Evolutionary conservation across 306 rosid species (phyloP).

Genomic region (Pterocarpus santalinus): DNA sequence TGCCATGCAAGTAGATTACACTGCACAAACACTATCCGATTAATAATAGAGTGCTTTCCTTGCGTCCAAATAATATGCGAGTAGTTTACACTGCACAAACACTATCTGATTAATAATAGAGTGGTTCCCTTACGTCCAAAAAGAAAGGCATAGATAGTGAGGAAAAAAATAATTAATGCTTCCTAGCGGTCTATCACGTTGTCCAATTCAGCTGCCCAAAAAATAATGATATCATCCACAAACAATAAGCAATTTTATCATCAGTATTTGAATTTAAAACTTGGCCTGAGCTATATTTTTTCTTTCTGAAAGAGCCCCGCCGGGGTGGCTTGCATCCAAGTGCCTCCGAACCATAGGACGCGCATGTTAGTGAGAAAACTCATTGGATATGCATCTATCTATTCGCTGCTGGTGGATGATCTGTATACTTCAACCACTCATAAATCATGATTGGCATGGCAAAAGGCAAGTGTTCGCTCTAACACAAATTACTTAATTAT

Average conservation of each 20-base stretch:
- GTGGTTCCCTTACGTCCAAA: neutral
- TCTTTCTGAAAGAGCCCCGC: neutral
- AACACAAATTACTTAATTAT: neutral
- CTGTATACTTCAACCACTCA: constrained; percentile 18
- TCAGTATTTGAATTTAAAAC: neutral
- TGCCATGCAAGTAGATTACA: neutral
- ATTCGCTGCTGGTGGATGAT: neutral
- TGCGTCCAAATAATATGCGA: neutral
- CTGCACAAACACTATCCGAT: neutral
- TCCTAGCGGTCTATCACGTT: neutral
- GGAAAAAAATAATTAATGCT: neutral
- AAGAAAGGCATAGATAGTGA: neutral
- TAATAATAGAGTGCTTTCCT: neutral
- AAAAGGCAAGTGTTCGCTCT: neutral
- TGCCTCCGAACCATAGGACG: constrained; percentile 19
- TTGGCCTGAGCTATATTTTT: neutral
- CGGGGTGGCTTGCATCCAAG: neutral
- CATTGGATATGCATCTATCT: neutral
- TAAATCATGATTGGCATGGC: constrained; percentile 21
- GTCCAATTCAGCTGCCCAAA: neutral
- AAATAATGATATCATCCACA: neutral
- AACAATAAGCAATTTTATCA: neutral
- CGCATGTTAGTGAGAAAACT: neutral
- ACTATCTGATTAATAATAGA: neutral
- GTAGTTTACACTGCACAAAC: neutral